Conservation (phyloP, 192 early-diverging fungal genomes). For the Coemansia asiatica region DNA sequence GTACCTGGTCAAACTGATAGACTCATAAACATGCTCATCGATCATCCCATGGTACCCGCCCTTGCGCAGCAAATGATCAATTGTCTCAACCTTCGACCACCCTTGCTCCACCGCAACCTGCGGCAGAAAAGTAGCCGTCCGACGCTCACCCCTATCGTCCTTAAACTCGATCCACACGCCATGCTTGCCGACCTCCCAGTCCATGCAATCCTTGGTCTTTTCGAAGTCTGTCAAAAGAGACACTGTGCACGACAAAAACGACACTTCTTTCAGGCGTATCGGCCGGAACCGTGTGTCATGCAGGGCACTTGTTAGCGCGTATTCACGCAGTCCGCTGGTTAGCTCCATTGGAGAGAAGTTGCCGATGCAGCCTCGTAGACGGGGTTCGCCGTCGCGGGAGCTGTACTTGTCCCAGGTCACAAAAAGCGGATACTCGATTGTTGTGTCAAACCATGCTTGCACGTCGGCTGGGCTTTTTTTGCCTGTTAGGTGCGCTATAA, state of each 20-base stretch:
- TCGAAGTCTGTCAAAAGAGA: constrained; percentile 92
- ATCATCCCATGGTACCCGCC: constrained; percentile 71
- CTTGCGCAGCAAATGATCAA: constrained; percentile 85
- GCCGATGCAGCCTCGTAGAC: constrained; percentile 90
- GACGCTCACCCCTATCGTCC: constrained; percentile 50
- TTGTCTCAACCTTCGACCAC: constrained; percentile 83
- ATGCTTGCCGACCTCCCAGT: constrained; percentile 91
- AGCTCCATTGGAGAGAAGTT: constrained; percentile 77
- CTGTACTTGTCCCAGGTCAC: constrained; percentile 44
- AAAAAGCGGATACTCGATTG: constrained; percentile 57
- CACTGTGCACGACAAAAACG: constrained; percentile 69
- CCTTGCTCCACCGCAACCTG: constrained; percentile 86
- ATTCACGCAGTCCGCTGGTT: constrained; percentile 70
- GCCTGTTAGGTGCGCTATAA: constrained; percentile 63
- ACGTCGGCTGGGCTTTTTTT: constrained; percentile 11
- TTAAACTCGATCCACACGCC: constrained; percentile 93
- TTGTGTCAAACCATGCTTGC: constrained; percentile 20
- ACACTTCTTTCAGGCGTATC: constrained; percentile 67
- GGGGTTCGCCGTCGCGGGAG: constrained; percentile 30
- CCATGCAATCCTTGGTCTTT: constrained; percentile 63
- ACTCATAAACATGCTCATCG: constrained; percentile 58
- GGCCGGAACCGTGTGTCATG: constrained; percentile 83
- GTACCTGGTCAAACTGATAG: constrained; percentile 80
- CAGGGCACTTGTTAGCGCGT: constrained; percentile 81
- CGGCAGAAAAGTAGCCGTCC: constrained; percentile 87